Conservation (phyloP, 768 basidiomycete genomes). For the Auricularia auricula-judae region DNA sequence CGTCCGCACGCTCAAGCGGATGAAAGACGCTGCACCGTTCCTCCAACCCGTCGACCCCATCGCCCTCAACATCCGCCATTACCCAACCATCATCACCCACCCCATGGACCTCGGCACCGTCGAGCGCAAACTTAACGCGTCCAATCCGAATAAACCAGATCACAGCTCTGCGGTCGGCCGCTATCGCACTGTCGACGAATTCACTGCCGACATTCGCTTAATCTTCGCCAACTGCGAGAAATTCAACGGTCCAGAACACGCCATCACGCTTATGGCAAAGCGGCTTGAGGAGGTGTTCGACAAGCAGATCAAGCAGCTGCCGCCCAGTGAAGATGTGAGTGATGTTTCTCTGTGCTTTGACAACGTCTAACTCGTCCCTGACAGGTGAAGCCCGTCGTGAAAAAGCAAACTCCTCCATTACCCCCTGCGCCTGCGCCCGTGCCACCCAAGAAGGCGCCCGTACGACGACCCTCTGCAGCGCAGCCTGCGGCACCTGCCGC, state of each 20-base stretch:
- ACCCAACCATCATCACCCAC: slow-evolving; percentile 70
- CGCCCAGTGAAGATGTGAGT: slow-evolving; percentile 64
- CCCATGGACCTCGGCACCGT: slow-evolving; percentile 95
- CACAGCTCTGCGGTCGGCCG: slow-evolving; percentile 59
- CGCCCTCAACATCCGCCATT: slow-evolving; percentile 77
- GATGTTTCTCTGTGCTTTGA: slow-evolving; percentile 3
- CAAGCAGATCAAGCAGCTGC: slow-evolving; percentile 77
- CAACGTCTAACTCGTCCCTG: slow-evolving; percentile 1
- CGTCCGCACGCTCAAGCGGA: slow-evolving; percentile 73
- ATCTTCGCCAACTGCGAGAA: slow-evolving; percentile 81
- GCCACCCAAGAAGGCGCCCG: slow-evolving; percentile 33
- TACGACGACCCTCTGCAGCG: slow-evolving; percentile 67
- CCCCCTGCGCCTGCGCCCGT: slow-evolving; percentile 25
- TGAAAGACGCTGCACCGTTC: slow-evolving; percentile 77
- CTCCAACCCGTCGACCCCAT: slow-evolving; percentile 80
- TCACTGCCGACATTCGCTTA: slow-evolving; percentile 73
- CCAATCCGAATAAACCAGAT: slow-evolving; percentile 72
- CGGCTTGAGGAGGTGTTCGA: slow-evolving; percentile 78
- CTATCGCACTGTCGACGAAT: slow-evolving; percentile 68
- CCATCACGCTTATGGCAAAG: slow-evolving; percentile 67
- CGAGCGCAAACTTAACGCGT: slow-evolving; percentile 73
- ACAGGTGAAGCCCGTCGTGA: slow-evolving; percentile 31
- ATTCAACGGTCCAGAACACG: slow-evolving; percentile 91
- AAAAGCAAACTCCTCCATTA: slow-evolving; percentile 27
- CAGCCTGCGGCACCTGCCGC: slow-evolving; percentile 38